Evolutionary conservation across 2,329 filamentous ascomycete species (phyloP).

Genomic region (Penicillium griseofulvum): DNA sequence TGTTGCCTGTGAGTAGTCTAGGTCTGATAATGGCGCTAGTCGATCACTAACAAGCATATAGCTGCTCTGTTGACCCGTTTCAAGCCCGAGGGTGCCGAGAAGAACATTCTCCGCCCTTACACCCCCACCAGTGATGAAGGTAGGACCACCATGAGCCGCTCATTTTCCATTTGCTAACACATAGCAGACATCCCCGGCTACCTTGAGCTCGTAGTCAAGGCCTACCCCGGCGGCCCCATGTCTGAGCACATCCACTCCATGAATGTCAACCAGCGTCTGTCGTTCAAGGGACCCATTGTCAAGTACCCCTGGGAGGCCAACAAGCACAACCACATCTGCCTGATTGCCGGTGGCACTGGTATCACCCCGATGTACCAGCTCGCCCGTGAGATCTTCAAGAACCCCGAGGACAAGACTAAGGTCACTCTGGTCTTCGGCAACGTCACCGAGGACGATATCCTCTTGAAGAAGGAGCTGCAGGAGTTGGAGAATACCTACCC

Average conservation of each 20-base stretch:
- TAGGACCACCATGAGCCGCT: constrained; percentile 31
- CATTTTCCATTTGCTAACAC: background rate
- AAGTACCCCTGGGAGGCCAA: constrained; percentile 89
- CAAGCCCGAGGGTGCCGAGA: constrained; percentile 77
- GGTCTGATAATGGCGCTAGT: background rate
- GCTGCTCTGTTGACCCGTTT: constrained; percentile 85
- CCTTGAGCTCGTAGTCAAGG: constrained; percentile 87
- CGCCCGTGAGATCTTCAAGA: constrained; percentile 85
- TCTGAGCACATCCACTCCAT: constrained; percentile 82
- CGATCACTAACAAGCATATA: constrained; percentile 27
- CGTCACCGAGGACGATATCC: constrained; percentile 82
- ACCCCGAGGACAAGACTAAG: constrained; percentile 95
- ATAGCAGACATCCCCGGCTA: constrained; percentile 67
- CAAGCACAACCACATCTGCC: constrained; percentile 76
- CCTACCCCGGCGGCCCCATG: constrained; percentile 89
- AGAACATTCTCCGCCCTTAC: constrained; percentile 87
- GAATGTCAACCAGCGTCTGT: constrained; percentile 74
- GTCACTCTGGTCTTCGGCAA: constrained; percentile 95
- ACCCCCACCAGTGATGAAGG: constrained; percentile 86
- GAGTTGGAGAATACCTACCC: constrained; percentile 93
- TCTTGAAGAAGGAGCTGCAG: constrained; percentile 80
- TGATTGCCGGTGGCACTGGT: constrained; percentile 87
- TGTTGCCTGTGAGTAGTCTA: constrained; percentile 62
- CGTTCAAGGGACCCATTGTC: constrained; percentile 91
- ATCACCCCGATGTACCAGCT: constrained; percentile 99